Evolutionary conservation across 78 protist species (phyloP).

Genomic region (Bodo saltans): DNA sequence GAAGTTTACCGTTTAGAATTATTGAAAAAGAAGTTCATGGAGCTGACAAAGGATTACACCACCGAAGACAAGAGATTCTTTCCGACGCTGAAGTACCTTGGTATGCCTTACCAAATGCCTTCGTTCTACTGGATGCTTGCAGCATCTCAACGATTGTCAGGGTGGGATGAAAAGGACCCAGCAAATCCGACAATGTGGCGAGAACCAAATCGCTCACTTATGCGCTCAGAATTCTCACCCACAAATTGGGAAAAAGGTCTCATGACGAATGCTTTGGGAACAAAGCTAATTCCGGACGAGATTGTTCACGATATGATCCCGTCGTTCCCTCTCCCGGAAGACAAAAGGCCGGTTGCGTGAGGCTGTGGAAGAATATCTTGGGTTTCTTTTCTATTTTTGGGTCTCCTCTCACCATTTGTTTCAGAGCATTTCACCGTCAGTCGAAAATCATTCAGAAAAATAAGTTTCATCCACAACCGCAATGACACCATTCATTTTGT

Average conservation of each 20-base stretch:
- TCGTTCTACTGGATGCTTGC: neutral
- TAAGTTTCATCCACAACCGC: too few relatives aligned
- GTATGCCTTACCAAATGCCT: neutral
- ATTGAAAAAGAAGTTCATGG: neutral
- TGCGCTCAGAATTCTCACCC: neutral
- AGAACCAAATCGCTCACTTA: neutral
- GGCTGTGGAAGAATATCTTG: too few relatives aligned
- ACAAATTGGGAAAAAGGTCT: neutral
- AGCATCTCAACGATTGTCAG: neutral
- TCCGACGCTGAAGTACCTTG: neutral
- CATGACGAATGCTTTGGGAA: neutral
- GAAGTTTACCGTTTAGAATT: neutral
- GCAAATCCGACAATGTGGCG: neutral
- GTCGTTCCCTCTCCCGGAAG: too few relatives aligned
- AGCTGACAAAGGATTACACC: neutral
- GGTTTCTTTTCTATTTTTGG: too few relatives aligned
- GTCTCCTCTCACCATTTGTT: too few relatives aligned
- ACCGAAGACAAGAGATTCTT: neutral
- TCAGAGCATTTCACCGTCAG: too few relatives aligned
- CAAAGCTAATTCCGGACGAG: too few relatives aligned
- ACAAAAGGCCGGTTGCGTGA: too few relatives aligned
- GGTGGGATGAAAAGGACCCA: neutral
- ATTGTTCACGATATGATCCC: too few relatives aligned
- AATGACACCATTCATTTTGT: too few relatives aligned
- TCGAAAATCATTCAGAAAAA: too few relatives aligned